phyloP scores from a whole-genome alignment of 768 basidiomycete genomes.

The Pleurotus platypus region DNA sequence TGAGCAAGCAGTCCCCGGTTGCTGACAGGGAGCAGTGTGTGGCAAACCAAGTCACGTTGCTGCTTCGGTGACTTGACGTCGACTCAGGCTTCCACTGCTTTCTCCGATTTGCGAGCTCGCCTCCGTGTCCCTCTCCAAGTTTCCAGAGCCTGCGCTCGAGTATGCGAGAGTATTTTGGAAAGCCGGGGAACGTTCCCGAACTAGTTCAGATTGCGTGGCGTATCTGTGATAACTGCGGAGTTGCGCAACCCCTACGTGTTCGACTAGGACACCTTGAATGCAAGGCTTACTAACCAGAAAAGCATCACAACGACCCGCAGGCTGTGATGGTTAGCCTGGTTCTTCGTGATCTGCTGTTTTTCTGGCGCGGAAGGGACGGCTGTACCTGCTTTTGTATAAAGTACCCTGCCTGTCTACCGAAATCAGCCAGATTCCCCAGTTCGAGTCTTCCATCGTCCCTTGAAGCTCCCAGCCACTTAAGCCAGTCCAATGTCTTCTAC shows the following conservation, averaged over 20 bases:
- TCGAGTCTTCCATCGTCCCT: slow-evolving; percentile 6
- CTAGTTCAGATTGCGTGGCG: slow-evolving; percentile 2
- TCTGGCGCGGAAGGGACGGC: background rate
- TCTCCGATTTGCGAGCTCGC: background rate
- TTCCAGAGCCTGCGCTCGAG: background rate
- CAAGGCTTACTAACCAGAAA: slow-evolving; percentile 7
- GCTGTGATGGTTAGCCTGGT: slow-evolving; percentile 4
- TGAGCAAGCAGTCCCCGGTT: slow-evolving; percentile 3
- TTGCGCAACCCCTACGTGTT: slow-evolving; percentile 4
- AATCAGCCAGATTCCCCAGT: slow-evolving; percentile 6
- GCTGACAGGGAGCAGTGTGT: slow-evolving; percentile 2
- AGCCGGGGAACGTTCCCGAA: slow-evolving; percentile 2
- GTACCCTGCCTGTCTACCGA: slow-evolving; percentile 4
- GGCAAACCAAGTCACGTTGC: background rate
- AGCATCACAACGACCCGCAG: slow-evolving; percentile 5
- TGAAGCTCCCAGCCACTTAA: slow-evolving; percentile 13
- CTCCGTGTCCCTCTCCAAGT: too few species aligned
- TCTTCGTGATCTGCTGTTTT: slow-evolving; percentile 7
- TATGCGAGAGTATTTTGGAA: background rate
- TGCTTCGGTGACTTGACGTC: background rate
- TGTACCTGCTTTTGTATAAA: slow-evolving; percentile 7
- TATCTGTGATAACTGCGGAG: slow-evolving; percentile 9
- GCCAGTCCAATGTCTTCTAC: slow-evolving; percentile 16
- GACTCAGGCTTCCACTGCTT: background rate
- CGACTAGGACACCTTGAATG: slow-evolving; percentile 9